A percentile compares a stretch with the other conserved stretches of the same genome.
Evolutionary conservation across 2,329 filamentous ascomycete genomes (phyloP).

Genomic region (Endocalyx cinctus): DNA sequence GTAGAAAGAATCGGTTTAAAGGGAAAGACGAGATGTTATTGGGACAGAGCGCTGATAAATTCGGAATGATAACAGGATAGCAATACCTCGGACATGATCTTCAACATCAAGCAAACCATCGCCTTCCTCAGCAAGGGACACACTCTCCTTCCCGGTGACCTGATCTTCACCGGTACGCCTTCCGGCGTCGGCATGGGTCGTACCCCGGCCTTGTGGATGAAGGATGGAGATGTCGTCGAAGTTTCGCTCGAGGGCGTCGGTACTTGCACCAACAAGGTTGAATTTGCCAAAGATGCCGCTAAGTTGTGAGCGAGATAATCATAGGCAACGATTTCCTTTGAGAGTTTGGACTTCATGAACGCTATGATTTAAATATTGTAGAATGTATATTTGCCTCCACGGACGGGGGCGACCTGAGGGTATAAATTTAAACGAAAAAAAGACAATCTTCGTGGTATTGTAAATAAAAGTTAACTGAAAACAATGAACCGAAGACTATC

Average conservation of each 20-base stretch:
- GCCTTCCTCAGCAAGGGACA: constrained; percentile 57
- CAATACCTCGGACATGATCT: constrained; percentile 59
- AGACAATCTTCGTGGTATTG: too few species aligned
- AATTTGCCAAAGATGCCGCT: constrained; percentile 33
- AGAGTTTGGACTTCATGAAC: too few species aligned
- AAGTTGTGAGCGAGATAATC: constrained; percentile 24
- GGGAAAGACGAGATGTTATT: constrained; percentile 4
- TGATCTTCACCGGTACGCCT: constrained; percentile 66
- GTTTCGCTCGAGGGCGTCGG: constrained; percentile 64
- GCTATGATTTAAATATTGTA: too few species aligned
- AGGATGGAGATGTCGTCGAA: constrained; percentile 66
- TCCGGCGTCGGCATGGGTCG: constrained; percentile 68
- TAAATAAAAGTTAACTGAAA: too few species aligned
- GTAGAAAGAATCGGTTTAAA: not conserved
- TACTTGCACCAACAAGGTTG: constrained; percentile 49
- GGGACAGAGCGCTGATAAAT: not conserved
- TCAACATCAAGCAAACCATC: constrained; percentile 55
- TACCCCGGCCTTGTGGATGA: constrained; percentile 62
- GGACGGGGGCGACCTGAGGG: too few species aligned
- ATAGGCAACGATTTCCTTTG: too few species aligned
- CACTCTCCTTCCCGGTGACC: constrained; percentile 58
- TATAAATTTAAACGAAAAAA: too few species aligned
- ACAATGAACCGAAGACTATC: too few species aligned
- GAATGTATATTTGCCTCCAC: too few species aligned
- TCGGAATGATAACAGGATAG: constrained; percentile 34